Conservation (phyloP, 306 rosid species). For the Sicyos edulis region DNA sequence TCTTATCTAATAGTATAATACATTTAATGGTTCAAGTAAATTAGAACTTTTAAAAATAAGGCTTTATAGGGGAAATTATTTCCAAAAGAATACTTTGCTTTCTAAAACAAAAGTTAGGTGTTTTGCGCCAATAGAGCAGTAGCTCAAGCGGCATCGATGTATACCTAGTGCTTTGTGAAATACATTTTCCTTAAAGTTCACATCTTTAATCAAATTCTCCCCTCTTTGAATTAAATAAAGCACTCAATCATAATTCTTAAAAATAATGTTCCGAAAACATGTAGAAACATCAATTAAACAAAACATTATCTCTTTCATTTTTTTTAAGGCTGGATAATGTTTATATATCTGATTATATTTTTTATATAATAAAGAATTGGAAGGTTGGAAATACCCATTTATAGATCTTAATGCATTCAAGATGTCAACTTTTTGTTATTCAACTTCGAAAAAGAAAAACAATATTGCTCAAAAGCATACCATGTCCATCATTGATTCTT, state of each 20-base stretch:
- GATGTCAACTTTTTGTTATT: too few relatives aligned
- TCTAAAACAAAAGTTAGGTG: background rate
- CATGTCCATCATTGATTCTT: background rate
- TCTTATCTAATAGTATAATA: background rate
- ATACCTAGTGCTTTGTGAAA: too few relatives aligned
- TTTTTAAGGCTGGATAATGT: too few relatives aligned
- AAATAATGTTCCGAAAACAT: too few relatives aligned
- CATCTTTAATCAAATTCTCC: background rate
- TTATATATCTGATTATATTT: too few relatives aligned
- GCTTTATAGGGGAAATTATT: background rate
- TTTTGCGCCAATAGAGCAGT: too few relatives aligned
- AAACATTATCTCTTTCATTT: background rate
- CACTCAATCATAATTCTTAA: background rate
- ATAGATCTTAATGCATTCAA: too few relatives aligned
- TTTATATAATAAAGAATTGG: too few relatives aligned
- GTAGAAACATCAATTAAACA: background rate
- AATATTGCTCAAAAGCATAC: background rate
- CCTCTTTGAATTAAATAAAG: background rate
- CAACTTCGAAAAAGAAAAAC: too few relatives aligned
- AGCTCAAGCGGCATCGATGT: too few relatives aligned
- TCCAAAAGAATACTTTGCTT: background rate
- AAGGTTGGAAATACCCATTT: too few relatives aligned
- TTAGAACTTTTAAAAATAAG: background rate
- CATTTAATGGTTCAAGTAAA: background rate
- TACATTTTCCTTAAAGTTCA: background rate